Evolutionary conservation across 805 yeast species (phyloP).

Genomic region (Kurtzmaniella fragi): DNA sequence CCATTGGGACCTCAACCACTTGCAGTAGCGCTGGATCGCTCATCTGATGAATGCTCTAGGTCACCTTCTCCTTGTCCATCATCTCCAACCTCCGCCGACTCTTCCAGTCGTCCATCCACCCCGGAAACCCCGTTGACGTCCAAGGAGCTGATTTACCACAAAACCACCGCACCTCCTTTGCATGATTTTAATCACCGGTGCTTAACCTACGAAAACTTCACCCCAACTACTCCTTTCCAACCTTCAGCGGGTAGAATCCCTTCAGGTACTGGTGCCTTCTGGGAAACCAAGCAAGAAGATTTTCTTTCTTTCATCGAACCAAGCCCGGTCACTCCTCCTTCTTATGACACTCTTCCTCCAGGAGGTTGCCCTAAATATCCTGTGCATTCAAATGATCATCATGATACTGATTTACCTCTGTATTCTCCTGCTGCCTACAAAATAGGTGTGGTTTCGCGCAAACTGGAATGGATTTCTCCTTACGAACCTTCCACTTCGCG

Average conservation of each 20-base stretch:
- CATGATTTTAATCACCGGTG: background rate
- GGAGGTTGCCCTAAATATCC: conserved; percentile 42
- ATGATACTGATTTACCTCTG: conserved; percentile 44
- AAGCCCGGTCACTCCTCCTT: conserved; percentile 33
- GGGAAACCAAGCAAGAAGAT: conserved; percentile 12
- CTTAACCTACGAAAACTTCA: background rate
- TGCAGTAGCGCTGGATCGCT: too few relatives aligned
- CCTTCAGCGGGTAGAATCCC: too few relatives aligned
- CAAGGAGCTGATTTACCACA: too few relatives aligned
- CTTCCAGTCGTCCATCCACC: background rate
- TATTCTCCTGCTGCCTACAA: conserved; percentile 65
- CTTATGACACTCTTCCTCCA: conserved; percentile 32
- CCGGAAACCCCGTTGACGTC: background rate
- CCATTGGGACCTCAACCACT: too few relatives aligned
- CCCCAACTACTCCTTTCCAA: conserved; percentile 1
- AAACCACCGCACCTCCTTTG: too few relatives aligned
- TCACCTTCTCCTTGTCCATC: too few relatives aligned
- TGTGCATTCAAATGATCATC: conserved; percentile 20
- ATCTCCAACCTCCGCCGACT: too few relatives aligned
- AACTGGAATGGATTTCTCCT: conserved; percentile 74
- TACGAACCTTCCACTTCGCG: conserved; percentile 63
- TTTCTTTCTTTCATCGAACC: conserved; percentile 33
- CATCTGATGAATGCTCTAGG: too few relatives aligned
- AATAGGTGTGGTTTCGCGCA: conserved; percentile 54
- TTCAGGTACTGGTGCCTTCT: background rate